phyloP scores from a whole-genome alignment of 2,329 filamentous ascomycete species.

The Aureobasidium melanogenum region DNA sequence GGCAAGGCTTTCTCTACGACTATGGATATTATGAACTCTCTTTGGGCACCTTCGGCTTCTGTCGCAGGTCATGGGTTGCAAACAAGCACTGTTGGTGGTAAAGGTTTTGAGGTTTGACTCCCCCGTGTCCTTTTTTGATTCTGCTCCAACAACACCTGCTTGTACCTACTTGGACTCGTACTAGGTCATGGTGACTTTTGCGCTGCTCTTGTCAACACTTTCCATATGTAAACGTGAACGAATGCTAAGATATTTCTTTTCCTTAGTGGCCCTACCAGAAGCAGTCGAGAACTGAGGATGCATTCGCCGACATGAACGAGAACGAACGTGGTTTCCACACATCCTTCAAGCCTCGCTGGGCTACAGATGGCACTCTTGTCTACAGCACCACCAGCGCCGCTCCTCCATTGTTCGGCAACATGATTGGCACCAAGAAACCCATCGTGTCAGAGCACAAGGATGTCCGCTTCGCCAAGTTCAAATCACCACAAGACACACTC shows the following conservation, averaged over 20 bases:
- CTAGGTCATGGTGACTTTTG: background rate
- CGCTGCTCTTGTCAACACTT: background rate
- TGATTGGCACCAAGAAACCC: conserved; percentile 46
- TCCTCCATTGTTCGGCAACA: conserved; percentile 36
- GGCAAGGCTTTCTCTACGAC: conserved; percentile 67
- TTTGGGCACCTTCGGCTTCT: conserved; percentile 65
- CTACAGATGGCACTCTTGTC: conserved; percentile 62
- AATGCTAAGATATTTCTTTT: conserved; percentile 29
- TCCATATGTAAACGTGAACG: conserved; percentile 24
- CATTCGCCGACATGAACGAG: conserved; percentile 54
- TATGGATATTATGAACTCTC: conserved; percentile 92
- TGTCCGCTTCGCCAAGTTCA: conserved; percentile 56
- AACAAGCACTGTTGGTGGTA: conserved; percentile 44
- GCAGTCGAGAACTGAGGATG: conserved; percentile 58
- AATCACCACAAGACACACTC: conserved; percentile 31
- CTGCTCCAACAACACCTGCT: background rate
- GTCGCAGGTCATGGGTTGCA: conserved; percentile 41
- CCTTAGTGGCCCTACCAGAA: conserved; percentile 80
- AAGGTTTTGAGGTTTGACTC: conserved; percentile 84
- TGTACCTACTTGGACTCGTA: background rate
- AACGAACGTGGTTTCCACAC: conserved; percentile 61
- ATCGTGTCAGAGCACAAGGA: conserved; percentile 57
- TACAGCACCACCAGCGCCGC: conserved; percentile 44
- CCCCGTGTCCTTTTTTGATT: conserved; percentile 22
- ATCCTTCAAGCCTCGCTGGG: conserved; percentile 72